Base-by-base conservation (phyloP, 2,329 filamentous ascomycete species). In the Trichoderma sp. region DNA sequence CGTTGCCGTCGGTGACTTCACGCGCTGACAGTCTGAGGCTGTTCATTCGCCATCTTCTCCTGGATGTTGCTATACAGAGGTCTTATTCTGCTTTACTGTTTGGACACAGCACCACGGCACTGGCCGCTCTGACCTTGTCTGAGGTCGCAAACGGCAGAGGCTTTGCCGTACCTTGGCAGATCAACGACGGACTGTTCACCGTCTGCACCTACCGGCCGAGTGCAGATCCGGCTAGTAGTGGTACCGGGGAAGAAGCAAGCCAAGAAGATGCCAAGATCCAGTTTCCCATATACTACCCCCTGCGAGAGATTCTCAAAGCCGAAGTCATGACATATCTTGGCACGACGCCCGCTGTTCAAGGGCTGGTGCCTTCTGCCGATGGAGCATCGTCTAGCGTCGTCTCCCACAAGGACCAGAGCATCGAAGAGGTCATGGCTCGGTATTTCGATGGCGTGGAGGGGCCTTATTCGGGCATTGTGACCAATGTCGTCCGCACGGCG, bases 401-500 rank as follows among this genome's bases (percentile, higher is more conserved):
- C 3, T 92, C 88, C 36, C 90, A 92, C 75, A 93, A 91, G 78
- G 91, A 94, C 74, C 87, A 93, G 59, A 97, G 94, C 59, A 98
- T 99, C 76, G 94, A 98, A 78, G 92, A 95, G 75, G 88, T 99
- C 68, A 95, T 98, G 91, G 84, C 87, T 71, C 91, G 94, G 71
- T 99, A 98, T 80, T 97, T 99, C 77, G 88, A 90, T 75, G 53
- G 93, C 50, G 80, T 97, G 17, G 95, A 97, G 79, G 88, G 90
- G 74, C 92, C 92, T 72, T 98, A 97, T 78, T 93, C 95, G 3
- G 93, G 93, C 70, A 94, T 98, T 70, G 95, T 99, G 75, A 92
- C 95, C 36, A 99, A 99, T 79, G 96, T 99, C 11, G 95, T 98
- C 6, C 90, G 94, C 73, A 99, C 95, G 39, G 91, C 93, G n/a